These are phyloP conservation scores for Geranomyces michiganensis DNA, from an alignment of 192 early-diverging fungal species.

Conservation along the genomic window DNA sequence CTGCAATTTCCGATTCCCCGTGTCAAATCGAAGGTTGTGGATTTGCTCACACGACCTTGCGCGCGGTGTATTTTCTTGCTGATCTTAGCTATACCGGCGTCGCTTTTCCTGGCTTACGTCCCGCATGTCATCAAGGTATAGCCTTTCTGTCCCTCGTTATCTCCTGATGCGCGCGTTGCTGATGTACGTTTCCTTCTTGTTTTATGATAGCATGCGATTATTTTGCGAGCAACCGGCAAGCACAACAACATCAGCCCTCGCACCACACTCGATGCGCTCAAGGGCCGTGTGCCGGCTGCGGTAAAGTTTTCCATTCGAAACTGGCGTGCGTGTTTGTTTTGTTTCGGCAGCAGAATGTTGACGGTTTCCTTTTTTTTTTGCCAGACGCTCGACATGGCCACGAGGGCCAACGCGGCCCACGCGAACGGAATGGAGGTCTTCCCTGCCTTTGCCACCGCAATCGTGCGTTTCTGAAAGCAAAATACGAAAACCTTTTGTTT, in stretches of 20 bases:
- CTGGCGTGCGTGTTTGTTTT: too few relatives aligned
- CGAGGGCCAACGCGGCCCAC: constrained; percentile 3
- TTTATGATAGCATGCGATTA: not conserved
- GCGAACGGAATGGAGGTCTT: not conserved
- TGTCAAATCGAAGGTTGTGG: too few relatives aligned
- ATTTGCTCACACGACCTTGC: too few relatives aligned
- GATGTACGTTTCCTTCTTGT: too few relatives aligned
- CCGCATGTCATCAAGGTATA: constrained; percentile 18
- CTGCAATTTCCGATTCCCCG: too few relatives aligned
- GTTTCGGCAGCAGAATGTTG: too few relatives aligned
- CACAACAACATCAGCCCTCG: constrained; percentile 19
- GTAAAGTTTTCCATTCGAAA: too few relatives aligned
- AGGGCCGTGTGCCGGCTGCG: not conserved
- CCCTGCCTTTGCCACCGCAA: constrained; percentile 4
- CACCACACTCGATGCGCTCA: not conserved
- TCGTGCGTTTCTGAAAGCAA: not conserved
- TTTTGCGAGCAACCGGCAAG: not conserved
- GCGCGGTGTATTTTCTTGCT: too few relatives aligned
- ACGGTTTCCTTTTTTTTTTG: not conserved
- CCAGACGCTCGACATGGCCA: constrained; percentile 7
- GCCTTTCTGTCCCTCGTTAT: not conserved
- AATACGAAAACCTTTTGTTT: too few relatives aligned
- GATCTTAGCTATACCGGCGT: not conserved
- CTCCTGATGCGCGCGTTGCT: too few relatives aligned
- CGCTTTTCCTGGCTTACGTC: constrained; percentile 7